Evolutionary conservation across 2,329 filamentous ascomycete genomes (phyloP), one percentile per base, ranked within the genome.

Genomic region (Cordyceps pruinosa): DNA sequence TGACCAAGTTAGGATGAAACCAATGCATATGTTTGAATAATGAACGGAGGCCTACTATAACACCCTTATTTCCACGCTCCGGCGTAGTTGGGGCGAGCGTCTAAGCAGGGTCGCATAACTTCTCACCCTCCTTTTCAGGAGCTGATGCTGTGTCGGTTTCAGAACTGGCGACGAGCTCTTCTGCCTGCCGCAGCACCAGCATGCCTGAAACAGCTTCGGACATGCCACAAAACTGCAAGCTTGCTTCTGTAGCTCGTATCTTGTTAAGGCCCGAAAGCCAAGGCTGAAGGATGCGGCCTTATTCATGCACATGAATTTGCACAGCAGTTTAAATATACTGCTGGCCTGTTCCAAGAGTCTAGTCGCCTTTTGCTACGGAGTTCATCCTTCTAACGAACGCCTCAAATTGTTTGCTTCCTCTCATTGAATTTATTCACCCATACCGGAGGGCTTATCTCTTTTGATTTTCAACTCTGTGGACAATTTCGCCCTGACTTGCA

Each of bases 121-220:
- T 26, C 5, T 41, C 17, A 19, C 19, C n/a, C 23, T 46, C 32
- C 17, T 45, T 45, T 44, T 51, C 46, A 51, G 47, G 55, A 51
- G 55, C 55, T 57, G 55, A 51, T 34, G 46, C 55, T 51, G 30
- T 21, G 30, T 49, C 35, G 30, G 46, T 57, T 57, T 57, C 55
- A 50, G 55, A 49, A 39, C 25, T 35, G 46, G 47, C 35, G 25
- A 46, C 30, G n/a, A 32, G n/a, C 52, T 55, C 46, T 47, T 55
- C 25, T 37, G 42, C 17, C 23, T 55, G 52, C 47, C 34, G 30
- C 52, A 55, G 39, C 25, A 39, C n/a, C 25, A 47, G 25, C 44
- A n/a, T 55, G 32, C 25, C 52, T 55, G 52, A 55, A 55, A 55
- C 52, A 47, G 42, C 44, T 47, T 34, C 42, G 25, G 52, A 37